Evolutionary conservation across 768 basidiomycete species (phyloP).

Genomic region (Coprinopsis cinerea): DNA sequence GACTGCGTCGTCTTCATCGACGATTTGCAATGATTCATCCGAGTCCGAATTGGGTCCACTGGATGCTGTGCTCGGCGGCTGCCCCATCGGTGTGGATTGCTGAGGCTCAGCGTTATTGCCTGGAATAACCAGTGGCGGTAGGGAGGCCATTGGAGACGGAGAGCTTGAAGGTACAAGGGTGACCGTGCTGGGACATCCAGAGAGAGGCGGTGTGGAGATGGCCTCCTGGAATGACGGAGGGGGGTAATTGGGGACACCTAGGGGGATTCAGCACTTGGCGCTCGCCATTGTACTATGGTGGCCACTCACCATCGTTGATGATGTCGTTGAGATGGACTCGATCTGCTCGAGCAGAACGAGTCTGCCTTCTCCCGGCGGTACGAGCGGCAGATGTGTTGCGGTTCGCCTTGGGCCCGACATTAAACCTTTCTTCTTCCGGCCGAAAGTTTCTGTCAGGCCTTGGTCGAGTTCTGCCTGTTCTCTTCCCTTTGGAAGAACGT

Average conservation of each 20-base stretch:
- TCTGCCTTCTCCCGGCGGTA: constrained; percentile 22
- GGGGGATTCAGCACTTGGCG: constrained; percentile 11
- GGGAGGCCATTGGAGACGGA: constrained; percentile 16
- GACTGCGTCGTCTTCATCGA: constrained; percentile 37
- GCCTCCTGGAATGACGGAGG: constrained; percentile 77
- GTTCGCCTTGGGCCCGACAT: constrained; percentile 32
- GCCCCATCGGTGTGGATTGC: constrained; percentile 5
- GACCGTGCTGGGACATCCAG: constrained; percentile 33
- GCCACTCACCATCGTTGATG: constrained; percentile 17
- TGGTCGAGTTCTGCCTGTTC: constrained; percentile 24
- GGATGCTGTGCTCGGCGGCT: constrained; percentile 9
- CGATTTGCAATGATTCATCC: constrained; percentile 48
- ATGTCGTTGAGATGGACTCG: constrained; percentile 21
- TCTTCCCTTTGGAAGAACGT: constrained; percentile 41
- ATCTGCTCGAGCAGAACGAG: constrained; percentile 20
- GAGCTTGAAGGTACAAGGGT: too few species aligned
- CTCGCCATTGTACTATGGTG: background rate
- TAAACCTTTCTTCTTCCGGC: constrained; percentile 44
- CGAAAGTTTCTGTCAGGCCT: constrained; percentile 34
- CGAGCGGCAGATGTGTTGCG: constrained; percentile 20
- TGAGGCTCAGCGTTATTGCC: background rate
- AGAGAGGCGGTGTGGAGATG: constrained; percentile 39
- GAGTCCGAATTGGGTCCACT: constrained; percentile 34
- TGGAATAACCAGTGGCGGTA: constrained; percentile 13
- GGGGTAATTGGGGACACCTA: constrained; percentile 56